Evolutionary conservation across 148 eudicot species (phyloP).

Genomic region (Suaeda aralocaspica): DNA sequence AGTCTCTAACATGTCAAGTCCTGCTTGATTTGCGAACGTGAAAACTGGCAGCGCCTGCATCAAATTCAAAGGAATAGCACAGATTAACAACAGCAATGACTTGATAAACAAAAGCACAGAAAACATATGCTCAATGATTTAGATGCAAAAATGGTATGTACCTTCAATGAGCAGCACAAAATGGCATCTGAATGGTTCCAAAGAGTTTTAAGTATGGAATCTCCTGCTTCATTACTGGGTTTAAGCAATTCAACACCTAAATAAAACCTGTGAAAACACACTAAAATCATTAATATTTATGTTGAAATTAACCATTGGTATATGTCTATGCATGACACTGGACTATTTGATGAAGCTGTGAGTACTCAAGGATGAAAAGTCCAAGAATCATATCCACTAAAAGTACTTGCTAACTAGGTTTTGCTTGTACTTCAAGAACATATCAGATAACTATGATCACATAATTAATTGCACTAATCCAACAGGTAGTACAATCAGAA

Average conservation of each 20-base stretch:
- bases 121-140: no score
- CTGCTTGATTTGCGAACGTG: constrained; percentile 78
- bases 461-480: no score
- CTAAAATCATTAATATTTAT: neutral
- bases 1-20: constrained; percentile 79
- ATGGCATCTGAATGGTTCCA: constrained; percentile 61
- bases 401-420: no score
- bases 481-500: neutral
- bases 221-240: constrained; percentile 43
- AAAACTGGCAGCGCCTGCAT: constrained; percentile 67
- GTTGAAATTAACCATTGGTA: neutral
- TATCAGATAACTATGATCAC: no score
- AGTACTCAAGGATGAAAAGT: no score
- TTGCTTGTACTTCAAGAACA: no score
- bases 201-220: constrained; percentile 43
- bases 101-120: neutral
- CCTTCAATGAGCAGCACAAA: constrained; percentile 69
- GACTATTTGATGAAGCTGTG: neutral
- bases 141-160: constrained; percentile 20
- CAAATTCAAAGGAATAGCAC: neutral
- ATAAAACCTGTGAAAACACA: constrained; percentile 38
- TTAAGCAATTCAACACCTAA: constrained; percentile 64
- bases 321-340: neutral
- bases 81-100: neutral
- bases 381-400: no score